phyloP scores from a whole-genome alignment of 225 moss, liverwort and hornwort species.

The Rhytidiadelphus loreus region DNA sequence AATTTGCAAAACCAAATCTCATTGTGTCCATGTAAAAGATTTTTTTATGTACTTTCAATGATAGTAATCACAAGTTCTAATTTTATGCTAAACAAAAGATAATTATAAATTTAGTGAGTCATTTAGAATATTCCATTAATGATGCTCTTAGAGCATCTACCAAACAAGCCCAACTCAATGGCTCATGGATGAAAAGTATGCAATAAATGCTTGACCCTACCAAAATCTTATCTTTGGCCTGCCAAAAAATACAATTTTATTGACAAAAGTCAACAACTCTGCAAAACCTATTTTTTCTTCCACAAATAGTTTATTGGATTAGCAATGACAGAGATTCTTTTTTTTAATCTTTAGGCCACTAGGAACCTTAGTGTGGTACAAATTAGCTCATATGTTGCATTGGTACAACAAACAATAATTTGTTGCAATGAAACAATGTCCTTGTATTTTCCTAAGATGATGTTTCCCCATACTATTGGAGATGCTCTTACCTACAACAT shows the following conservation, averaged over 20 bases:
- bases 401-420: background rate
- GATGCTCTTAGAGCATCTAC: fast-evolving
- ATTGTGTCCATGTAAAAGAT: background rate
- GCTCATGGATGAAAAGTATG: background rate
- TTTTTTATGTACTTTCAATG: background rate
- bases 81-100: background rate
- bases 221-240: background rate
- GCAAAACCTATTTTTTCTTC: background rate
- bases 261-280: background rate
- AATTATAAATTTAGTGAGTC: background rate
- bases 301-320: background rate
- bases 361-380: background rate
- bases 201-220: background rate
- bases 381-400: background rate
- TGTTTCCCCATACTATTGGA: fast-evolving
- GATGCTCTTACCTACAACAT: background rate
- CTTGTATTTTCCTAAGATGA: fast-evolving
- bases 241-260: background rate
- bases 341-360: background rate
- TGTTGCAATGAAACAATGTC: background rate
- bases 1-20: background rate
- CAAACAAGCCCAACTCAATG: fast-evolving
- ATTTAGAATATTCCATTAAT: background rate
- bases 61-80: background rate
- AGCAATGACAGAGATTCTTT: background rate